Percentiles rank a stretch among this genome's conserved stretches.
These are phyloP conservation scores for Remersonia thermophila DNA, from an alignment of 2,329 filamentous ascomycete species.

Conservation along the genomic window DNA sequence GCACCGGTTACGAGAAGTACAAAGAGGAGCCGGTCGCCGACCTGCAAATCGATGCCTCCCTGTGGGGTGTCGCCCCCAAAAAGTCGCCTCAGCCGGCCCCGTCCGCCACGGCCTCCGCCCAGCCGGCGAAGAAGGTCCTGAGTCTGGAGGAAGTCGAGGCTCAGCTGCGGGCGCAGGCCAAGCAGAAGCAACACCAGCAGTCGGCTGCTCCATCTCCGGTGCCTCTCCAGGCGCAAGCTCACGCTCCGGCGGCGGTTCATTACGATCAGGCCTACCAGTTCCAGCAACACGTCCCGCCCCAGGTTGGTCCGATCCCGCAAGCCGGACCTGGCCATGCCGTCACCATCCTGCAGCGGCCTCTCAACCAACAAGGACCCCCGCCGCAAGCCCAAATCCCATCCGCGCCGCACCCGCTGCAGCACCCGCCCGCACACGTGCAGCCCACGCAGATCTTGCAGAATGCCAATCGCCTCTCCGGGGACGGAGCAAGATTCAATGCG, in stretches of 20 bases:
- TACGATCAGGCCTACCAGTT: slow-evolving; percentile 16
- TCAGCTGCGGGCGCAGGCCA: slow-evolving; percentile 64
- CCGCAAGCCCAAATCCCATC: slow-evolving; percentile 6
- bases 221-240: slow-evolving; percentile 19
- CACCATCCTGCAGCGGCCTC: slow-evolving; percentile 43
- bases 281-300: slow-evolving; percentile 14
- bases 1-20: slow-evolving; percentile 87
- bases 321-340: slow-evolving; percentile 35
- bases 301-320: slow-evolving; percentile 9
- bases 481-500: slow-evolving; percentile 27
- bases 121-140: slow-evolving; percentile 63
- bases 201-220: slow-evolving; percentile 21
- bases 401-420: slow-evolving; percentile 26
- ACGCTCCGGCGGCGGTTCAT: slow-evolving; percentile 18
- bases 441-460: slow-evolving; percentile 73
- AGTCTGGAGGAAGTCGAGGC: slow-evolving; percentile 96
- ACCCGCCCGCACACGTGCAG: slow-evolving; percentile 31
- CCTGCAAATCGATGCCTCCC: slow-evolving; percentile 80
- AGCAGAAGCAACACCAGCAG: slow-evolving; percentile 26
- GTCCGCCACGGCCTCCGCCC: slow-evolving; percentile 23
- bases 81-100: slow-evolving; percentile 24
- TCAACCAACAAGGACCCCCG: slow-evolving; percentile 11
- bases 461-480: slow-evolving; percentile 50
- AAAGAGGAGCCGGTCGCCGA: slow-evolving; percentile 77
- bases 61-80: slow-evolving; percentile 74